Evolutionary conservation across 495 filamentous ascomycete species (phyloP), one percentile per base, ranked within the genome.

Genomic region (Cercophora sp.): DNA sequence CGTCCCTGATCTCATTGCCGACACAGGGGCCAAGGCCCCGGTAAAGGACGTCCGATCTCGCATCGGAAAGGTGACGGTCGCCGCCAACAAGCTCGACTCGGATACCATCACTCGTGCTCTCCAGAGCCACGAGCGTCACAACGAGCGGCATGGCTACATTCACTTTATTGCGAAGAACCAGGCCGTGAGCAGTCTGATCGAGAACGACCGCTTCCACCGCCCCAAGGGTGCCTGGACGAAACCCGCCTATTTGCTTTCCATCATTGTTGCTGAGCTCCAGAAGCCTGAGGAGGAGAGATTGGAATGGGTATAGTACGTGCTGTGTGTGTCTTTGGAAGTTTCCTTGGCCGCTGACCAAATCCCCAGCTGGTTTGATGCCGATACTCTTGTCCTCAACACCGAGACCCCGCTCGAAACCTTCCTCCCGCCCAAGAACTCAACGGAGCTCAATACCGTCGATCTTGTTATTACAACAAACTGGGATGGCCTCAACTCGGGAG

Each of bases 401-500:
- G 63, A 76, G 32, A 69, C 79, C n/a, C 74, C 76, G 1, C 68
- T 79, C 26, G 72, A 78, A 29, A 60, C 65, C 26, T 81, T 82
- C 59, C 64, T 80, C 6, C 79, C 79, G 5, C 77, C 79, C 0
- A 46, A 63, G 9, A 57, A 72, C 31, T 25, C 20, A 19, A 29
- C 8, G 18, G 50, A 43, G 8, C 69, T 76, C 52, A 49, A 65
- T 5, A 59, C 77, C 47, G 61, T 77, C 34, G 64, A 80, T 56
- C 41, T 80, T 1, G 50, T 83, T 9, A 70, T 75, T 22, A 67
- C 68, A 1, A 64, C 76, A 48, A 79, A 83, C 67, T 71, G 68
- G 66, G 75, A 81, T 57, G 77, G 79, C 1, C 67, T 81, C 26
- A 83, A 83, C 62, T 76, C 77, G 49, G 79, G 79, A 19, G 69